Evolutionary conservation across 2,329 filamentous ascomycete genomes (phyloP), one percentile per base, ranked within the genome.

Genomic region (Penicillium sumatraense): DNA sequence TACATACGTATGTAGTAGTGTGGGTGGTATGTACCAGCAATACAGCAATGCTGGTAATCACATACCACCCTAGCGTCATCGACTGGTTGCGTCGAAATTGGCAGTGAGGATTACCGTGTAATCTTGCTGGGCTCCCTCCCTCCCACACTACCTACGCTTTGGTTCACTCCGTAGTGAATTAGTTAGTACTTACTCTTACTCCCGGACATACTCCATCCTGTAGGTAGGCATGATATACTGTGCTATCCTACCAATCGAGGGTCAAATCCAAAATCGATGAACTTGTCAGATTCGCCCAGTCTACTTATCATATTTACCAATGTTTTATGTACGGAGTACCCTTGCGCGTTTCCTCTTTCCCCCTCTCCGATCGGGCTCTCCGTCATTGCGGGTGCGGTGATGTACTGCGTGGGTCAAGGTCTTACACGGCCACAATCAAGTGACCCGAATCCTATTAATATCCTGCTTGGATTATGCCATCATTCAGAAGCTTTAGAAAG

Each of bases 341-440:
- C 40, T 26, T 44, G 46, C 50, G 46, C 13, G 3, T 23, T 23
- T 21, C 23, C 11, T 16, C 44, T 31, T 18, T 45, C 44, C 44
- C 16, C 14, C 38, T 41, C 50, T 45, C 45, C 31, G n/a, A n/a
- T 49, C 53, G 38, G 41, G 26, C 20, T 45, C 49, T 54, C 44
- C 58, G 53, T 61, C 56, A 59, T 59, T 53, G 51, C 53, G 55
- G 52, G 49, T 55, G 23, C 44, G 14, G 49, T 61, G 59, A 57
- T 61, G 54, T 59, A 47, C 21, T 52, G 46, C 54, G 57, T 59
- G 59, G 59, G 54, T 61, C 59, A 54, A 44, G 49, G 55, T 54
- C 56, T 53, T 59, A 51, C 49, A 57, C 41, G 53, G 56, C 53
- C 58, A 58, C 50, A 41, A 24, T 52, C 41, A 14, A 45, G 31